Base-by-base conservation (phyloP, 441 rosid species). In the Erodium chrysanthum region DNA sequence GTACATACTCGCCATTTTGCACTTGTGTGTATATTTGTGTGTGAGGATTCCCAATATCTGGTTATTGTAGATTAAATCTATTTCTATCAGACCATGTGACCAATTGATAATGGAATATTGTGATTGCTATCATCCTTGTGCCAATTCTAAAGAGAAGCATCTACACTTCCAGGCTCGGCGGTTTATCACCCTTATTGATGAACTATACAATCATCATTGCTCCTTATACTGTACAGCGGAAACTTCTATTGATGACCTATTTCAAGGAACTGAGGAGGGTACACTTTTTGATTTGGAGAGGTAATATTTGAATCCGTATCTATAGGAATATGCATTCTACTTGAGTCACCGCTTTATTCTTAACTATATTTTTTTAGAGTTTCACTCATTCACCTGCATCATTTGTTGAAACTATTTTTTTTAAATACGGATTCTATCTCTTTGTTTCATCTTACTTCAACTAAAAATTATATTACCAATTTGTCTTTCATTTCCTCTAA, bases 221-320 rank as follows among this genome's bases (percentile, higher is more conserved):
- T 61, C 84, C 82, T 84, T 92, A 62, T 76, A 84, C 77, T 88
- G 88, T 69, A 73, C 75, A 10, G 89, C 96, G 3, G 88, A 87
- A 65, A 66, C 91, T 69, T 82, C 94, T 66, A 85, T 92, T 31
- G 98, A 92, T 75, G 96, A 92, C 67, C 81, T 88, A 73, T 92
- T 92, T 77, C 92, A 90, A 81, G 98, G 96, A 84, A 87, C 96
- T 64, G 96, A 91, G 68, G 98, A 90, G 83, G 98, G 96, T 54
- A 83, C 86, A 4, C 89, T 85, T 64, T 87, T 92, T 65, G 96
- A 92, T 71, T 79, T 88, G 69, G 96, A 90, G 84, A 87, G 96
- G 96, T 85, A 78, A 66, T 37, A 23, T 64, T 15, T 27, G 50
- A 10, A n/a, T 27, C 20, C 54, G 61, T 31, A 58, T 40, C 59